Conservation (phyloP, 2,329 filamentous ascomycete genomes). For the Pestalotiopsis sp. region DNA sequence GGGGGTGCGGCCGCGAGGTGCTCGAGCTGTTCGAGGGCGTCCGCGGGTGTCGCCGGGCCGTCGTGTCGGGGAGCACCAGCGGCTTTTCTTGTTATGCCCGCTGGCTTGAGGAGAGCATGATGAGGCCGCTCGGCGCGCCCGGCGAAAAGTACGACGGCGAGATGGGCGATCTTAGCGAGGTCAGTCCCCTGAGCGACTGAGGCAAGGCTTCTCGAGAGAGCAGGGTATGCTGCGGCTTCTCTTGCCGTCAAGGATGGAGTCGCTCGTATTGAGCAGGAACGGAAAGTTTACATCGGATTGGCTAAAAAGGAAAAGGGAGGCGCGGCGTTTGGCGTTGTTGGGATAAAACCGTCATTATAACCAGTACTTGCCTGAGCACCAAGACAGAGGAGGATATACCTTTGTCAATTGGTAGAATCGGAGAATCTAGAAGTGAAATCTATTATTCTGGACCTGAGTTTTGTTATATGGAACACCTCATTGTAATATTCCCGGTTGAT, state of each 20-base stretch:
- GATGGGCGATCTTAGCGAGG: not conserved
- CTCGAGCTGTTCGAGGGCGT: constrained; percentile 45
- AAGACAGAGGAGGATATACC: not conserved
- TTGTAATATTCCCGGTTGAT: too few species aligned
- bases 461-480: too few species aligned
- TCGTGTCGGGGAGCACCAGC: constrained; percentile 39
- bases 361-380: not conserved
- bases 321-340: not conserved
- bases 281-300: not conserved
- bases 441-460: too few species aligned
- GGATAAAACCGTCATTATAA: not conserved
- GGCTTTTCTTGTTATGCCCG: constrained; percentile 45
- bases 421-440: too few species aligned
- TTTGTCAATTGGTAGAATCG: too few species aligned
- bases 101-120: constrained; percentile 37
- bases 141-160: not conserved
- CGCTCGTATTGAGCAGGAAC: too few species aligned
- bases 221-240: too few species aligned
- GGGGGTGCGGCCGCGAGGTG: constrained; percentile 37
- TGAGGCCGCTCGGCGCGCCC: not conserved
- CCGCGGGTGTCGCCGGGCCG: constrained; percentile 39
- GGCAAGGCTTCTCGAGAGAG: not conserved
- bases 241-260: not conserved
- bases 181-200: not conserved
- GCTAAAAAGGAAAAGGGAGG: not conserved